Evolutionary conservation across 176 grass and related monocot genomes (phyloP), one percentile per base, ranked within the genome.

Genomic region (Zea luxurians): DNA sequence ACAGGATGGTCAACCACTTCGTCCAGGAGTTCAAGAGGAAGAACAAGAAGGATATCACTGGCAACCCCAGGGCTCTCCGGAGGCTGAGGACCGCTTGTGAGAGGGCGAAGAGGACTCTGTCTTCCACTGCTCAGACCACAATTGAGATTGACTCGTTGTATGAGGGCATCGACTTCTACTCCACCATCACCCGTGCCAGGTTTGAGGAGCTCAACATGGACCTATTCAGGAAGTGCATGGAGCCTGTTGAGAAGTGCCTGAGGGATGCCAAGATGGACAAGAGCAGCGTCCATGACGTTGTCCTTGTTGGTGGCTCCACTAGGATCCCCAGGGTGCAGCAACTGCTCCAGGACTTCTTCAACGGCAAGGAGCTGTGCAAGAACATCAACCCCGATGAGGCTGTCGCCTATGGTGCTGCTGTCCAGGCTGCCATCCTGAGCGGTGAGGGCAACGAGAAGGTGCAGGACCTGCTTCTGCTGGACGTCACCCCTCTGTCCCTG

Each of bases 361-460:
- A 85, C 2, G 85, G 81, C 60, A 91, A 91, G 85, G 89, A 91
- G 47, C 89, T 88, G 27, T 82, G 85, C 81, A 91, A 91, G 78
- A 84, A 71, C 81, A 91, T 91, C 73, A 87, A 91, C 77, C 89
- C 85, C 0, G 85, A 91, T 2, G 89, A 87, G 81, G 89, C 81
- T 0, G 77, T 91, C 1, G 89, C 85, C 13, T 91, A 87, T 0
- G 89, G 89, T 0, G 85, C 89, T 2, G 68, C 89, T 2, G 84
- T 91, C 17, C 89, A 84, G 78, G 85, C 89, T 1, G 61, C 89
- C n/a, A 87, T 91, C 72, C 72, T 90, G 71, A 87, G 84, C 3
- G 83, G 88, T 12, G 88, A 90, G 88, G 88, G 88, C 75, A 90
- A 90, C 2, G 88, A 86, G 88, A 90, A 90, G 80, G 88, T 90